Percentiles rank a stretch among this genome's conserved stretches.
These are phyloP conservation scores for Xylariales sp. DNA, from an alignment of 2,329 filamentous ascomycete species.

Conservation along the genomic window DNA sequence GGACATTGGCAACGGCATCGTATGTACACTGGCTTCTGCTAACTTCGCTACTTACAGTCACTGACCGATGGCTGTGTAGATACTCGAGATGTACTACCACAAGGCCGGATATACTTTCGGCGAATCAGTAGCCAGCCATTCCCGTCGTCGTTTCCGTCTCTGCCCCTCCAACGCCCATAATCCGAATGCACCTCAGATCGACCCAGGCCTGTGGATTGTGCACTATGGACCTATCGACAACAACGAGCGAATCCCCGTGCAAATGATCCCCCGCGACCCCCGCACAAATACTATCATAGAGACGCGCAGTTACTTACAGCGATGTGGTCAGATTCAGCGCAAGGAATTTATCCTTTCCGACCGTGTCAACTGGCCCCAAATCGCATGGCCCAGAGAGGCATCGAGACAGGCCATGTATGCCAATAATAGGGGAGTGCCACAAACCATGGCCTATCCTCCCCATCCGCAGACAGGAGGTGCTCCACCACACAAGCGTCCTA, in stretches of 20 bases:
- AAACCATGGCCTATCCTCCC: constrained; percentile 59
- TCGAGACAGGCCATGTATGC: constrained; percentile 48
- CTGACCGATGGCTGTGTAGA: constrained; percentile 54
- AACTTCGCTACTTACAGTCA: not conserved
- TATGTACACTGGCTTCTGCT: constrained; percentile 35
- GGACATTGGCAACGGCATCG: constrained; percentile 59
- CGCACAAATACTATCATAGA: constrained; percentile 57
- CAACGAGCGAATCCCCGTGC: constrained; percentile 66
- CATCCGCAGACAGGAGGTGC: constrained; percentile 39
- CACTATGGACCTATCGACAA: constrained; percentile 80
- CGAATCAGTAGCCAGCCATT: constrained; percentile 71
- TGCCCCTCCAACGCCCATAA: constrained; percentile 65
- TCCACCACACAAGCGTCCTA: constrained; percentile 51
- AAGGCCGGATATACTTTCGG: constrained; percentile 74
- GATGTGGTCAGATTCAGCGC: constrained; percentile 74
- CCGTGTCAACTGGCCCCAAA: constrained; percentile 81
- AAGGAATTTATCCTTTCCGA: constrained; percentile 96
- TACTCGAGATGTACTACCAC: constrained; percentile 83
- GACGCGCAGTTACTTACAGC: constrained; percentile 60
- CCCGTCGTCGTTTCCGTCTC: constrained; percentile 81
- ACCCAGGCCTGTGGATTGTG: constrained; percentile 83
- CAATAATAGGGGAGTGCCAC: constrained; percentile 46
- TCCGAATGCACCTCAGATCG: constrained; percentile 64
- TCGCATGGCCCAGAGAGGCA: constrained; percentile 61
- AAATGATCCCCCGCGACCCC: constrained; percentile 59